Conservation (phyloP, 345 rosid genomes). For the Ceriops tagal region DNA sequence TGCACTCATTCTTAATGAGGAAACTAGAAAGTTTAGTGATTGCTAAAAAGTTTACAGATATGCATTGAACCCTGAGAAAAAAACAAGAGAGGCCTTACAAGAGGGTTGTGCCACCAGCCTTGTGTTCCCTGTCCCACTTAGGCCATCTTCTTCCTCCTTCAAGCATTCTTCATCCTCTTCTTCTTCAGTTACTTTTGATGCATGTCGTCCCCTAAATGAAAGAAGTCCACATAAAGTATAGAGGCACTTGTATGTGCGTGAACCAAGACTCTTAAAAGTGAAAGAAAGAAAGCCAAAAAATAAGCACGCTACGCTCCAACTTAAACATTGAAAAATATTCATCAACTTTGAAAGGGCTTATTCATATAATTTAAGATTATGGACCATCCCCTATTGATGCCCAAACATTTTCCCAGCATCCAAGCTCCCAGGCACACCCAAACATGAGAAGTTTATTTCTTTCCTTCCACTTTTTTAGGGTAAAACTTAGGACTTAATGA, state of each 20-base stretch:
- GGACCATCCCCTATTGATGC: too few relatives aligned
- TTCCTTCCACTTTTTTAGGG: too few relatives aligned
- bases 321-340: too few relatives aligned
- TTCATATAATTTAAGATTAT: too few relatives aligned
- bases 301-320: too few relatives aligned
- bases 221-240: neutral
- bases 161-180: slow-evolving; percentile 98
- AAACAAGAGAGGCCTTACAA: slow-evolving; percentile 44
- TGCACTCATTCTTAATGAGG: too few relatives aligned
- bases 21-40: neutral
- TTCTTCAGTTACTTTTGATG: slow-evolving; percentile 93
- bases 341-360: too few relatives aligned
- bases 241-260: neutral
- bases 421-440: neutral
- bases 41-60: neutral
- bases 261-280: too few relatives aligned
- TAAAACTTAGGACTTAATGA: too few relatives aligned
- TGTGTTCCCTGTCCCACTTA: slow-evolving; percentile 74
- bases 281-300: neutral
- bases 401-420: neutral
- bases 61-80: neutral
- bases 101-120: slow-evolving; percentile 91
- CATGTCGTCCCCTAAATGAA: slow-evolving; percentile 88
- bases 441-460: neutral
- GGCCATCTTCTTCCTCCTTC: slow-evolving; percentile 92